phyloP scores from a whole-genome alignment of 352 stramenopile genomes.

The Blastocystis sp. region DNA sequence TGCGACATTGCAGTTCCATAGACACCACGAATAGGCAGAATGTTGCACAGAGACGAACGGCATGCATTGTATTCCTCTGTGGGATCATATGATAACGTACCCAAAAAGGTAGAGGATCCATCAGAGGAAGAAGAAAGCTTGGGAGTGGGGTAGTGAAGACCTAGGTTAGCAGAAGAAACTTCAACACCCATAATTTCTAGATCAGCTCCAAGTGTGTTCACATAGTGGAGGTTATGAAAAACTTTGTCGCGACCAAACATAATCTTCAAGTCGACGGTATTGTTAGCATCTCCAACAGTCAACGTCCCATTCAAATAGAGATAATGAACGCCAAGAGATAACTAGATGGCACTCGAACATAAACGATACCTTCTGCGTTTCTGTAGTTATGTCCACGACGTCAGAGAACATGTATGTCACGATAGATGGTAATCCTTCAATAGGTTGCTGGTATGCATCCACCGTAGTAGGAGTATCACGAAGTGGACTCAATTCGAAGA shows the following conservation, averaged over 20 bases:
- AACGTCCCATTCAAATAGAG: conserved; percentile 42
- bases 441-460: neutral
- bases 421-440: neutral
- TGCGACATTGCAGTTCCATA: neutral
- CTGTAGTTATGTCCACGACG: neutral
- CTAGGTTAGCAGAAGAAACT: conserved; percentile 6
- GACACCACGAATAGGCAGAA: neutral
- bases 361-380: neutral
- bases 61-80: conserved; percentile 21
- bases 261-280: conserved; percentile 33
- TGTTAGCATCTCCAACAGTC: neutral
- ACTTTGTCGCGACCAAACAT: conserved; percentile 45
- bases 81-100: conserved; percentile 24
- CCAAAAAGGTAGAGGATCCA: neutral
- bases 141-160: conserved; percentile 18
- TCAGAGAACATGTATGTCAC: neutral
- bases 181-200: neutral
- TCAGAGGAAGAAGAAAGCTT: neutral
- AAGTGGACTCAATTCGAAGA: neutral
- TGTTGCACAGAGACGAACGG: neutral
- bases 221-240: conserved; percentile 32
- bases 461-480: neutral
- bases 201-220: conserved; percentile 1
- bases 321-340: conserved; percentile 9
- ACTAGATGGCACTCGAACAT: neutral